Evolutionary conservation across 305 asterid genomes (phyloP), one percentile per base, ranked within the genome.

Genomic region (Fraxinus sp.): DNA sequence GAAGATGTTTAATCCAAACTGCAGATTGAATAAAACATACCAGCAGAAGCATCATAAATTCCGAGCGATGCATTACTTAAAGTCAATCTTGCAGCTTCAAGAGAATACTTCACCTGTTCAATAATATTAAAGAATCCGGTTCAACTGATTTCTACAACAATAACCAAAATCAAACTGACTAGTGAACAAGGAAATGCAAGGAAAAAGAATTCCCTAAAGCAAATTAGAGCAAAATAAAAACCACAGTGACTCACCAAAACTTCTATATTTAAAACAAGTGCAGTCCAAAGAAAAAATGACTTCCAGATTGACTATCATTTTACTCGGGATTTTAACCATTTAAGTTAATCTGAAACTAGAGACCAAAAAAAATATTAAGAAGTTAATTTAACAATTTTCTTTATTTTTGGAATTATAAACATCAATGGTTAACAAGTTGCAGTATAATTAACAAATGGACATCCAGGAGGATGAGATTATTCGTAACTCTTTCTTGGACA

Each of bases 61-160:
- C 99, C 98, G 79, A 77, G 64, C 41, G 98, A 91, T 71, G 93
- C 97, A 84, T 91, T 93, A 90, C 91, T 82, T 85, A 91, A 81
- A 79, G 97, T 90, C 84, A 85, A 83, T 82, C 88, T 92, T 85
- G 99, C 99, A 81, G 98, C 97, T 89, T 91, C 96, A 74, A 94
- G 96, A 79, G 98, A 96, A 81, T 89, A 90, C 85, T 87, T 93
- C 78, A 96, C 98, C 97, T 95, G 95, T 83, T 84, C 86, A 85
- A 75, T 10, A 79, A 70, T 68, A 80, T 81, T 68, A 57, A 80
- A 82, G 78, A 81, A 72, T 82, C 33, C 79, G 66, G 13, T 73
- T 46, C 46, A 20, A 46, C 78, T 75, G n/a, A 55, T 20, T 59
- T 68, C 71, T 77, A 36, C 79, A 22, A 78, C 59, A 49, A 49